Percentiles rank a stretch among this genome's conserved stretches.
Evolutionary conservation across 1,139 yeast species (phyloP).

Genomic region (Yarrowia galli): DNA sequence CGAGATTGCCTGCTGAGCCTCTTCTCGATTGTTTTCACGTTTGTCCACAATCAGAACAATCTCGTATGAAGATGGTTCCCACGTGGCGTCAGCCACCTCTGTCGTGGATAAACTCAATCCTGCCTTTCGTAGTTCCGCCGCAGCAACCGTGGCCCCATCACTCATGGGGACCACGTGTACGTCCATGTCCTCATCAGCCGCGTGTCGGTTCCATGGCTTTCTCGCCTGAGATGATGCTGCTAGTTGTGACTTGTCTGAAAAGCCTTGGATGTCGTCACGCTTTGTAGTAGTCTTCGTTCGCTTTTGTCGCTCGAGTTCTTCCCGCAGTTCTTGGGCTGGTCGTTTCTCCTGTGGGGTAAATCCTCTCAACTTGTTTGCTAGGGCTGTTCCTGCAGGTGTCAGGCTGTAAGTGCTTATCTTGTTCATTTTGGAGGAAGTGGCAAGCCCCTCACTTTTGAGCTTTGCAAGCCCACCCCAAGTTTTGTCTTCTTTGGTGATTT

Average conservation of each 20-base stretch:
- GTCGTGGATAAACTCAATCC: background rate
- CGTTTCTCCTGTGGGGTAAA: background rate
- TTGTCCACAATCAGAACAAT: slow-evolving; percentile 75
- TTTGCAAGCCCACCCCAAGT: slow-evolving; percentile 4
- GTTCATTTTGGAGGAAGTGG: background rate
- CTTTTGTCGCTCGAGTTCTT: slow-evolving; percentile 1
- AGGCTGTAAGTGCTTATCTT: background rate
- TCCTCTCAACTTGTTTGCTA: background rate
- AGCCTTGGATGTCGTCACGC: background rate
- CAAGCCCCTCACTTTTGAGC: background rate
- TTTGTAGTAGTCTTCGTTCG: background rate
- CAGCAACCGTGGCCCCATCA: background rate
- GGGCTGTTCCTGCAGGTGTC: background rate
- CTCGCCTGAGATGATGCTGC: background rate
- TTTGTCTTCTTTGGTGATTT: background rate
- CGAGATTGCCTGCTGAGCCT: slow-evolving; percentile 52
- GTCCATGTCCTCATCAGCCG: background rate
- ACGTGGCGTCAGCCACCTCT: slow-evolving; percentile 43
- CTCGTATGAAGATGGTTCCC: slow-evolving; percentile 65
- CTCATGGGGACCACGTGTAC: slow-evolving; percentile 5
- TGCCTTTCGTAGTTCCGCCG: background rate
- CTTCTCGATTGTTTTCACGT: slow-evolving; percentile 64
- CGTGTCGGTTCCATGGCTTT: background rate
- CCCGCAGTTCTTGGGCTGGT: background rate
- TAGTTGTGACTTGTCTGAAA: background rate